Evolutionary conservation across 768 basidiomycete genomes (phyloP).

Genomic region (Trichaptum fuscoviolaceum): DNA sequence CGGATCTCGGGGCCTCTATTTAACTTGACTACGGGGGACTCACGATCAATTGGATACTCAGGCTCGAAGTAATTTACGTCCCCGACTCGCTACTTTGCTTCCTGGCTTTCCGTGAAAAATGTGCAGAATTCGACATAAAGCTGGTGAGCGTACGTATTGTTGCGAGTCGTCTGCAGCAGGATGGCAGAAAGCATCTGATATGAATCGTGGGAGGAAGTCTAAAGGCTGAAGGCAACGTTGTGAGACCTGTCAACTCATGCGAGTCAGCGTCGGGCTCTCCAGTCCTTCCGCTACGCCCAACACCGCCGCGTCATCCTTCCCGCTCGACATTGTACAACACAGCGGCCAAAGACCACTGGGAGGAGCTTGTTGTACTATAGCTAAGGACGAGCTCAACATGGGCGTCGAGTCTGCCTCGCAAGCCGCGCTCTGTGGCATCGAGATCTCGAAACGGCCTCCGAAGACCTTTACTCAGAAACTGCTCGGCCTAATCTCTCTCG

Average conservation of each 20-base stretch:
- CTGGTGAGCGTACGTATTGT: neutral
- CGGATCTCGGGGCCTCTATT: neutral
- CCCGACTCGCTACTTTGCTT: neutral
- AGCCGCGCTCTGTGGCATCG: neutral
- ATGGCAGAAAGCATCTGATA: neutral
- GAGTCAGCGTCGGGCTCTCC: neutral
- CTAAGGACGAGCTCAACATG: neutral
- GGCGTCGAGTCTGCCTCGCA: neutral
- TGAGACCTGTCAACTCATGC: neutral
- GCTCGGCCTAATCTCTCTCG: constrained; percentile 44
- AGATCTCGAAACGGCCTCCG: constrained; percentile 46
- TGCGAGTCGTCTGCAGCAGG: neutral
- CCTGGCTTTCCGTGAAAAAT: neutral
- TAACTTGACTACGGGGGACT: neutral
- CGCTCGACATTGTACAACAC: constrained; percentile 11
- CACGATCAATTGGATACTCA: neutral
- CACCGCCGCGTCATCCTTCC: neutral
- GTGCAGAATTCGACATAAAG: neutral
- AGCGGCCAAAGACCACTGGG: neutral
- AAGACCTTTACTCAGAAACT: constrained; percentile 48
- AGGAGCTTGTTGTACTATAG: neutral
- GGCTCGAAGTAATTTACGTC: neutral
- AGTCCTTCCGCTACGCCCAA: neutral
- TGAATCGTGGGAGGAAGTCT: neutral
- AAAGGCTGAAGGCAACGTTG: neutral